Evolutionary conservation across 1,284 basidiomycete species (phyloP).

Genomic region (Leccinum pallidistipes): DNA sequence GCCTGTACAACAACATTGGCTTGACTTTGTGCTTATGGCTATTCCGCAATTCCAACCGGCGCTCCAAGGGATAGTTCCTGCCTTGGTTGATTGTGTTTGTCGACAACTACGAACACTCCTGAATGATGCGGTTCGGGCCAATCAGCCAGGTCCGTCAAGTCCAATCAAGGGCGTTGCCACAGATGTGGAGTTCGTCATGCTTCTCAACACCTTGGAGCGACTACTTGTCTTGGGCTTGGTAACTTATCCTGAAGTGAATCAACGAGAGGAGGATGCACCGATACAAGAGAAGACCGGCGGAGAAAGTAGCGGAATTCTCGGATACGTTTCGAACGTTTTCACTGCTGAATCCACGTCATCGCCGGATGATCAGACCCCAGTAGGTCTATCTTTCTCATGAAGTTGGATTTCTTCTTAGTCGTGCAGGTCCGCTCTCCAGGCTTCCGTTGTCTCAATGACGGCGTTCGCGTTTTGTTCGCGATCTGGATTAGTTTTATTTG

Average conservation of each 20-base stretch:
- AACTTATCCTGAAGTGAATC: slow-evolving; percentile 47
- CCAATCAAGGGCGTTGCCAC: slow-evolving; percentile 50
- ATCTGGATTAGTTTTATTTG: slow-evolving; percentile 67
- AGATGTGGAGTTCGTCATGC: slow-evolving; percentile 83
- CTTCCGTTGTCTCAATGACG: slow-evolving; percentile 70
- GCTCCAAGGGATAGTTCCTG: slow-evolving; percentile 66
- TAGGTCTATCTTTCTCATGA: slow-evolving; percentile 34
- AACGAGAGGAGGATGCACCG: slow-evolving; percentile 57
- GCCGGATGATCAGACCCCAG: slow-evolving; percentile 57
- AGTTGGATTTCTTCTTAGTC: slow-evolving; percentile 8
- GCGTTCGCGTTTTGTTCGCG: slow-evolving; percentile 65
- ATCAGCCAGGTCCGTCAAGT: slow-evolving; percentile 42
- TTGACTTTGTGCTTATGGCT: slow-evolving; percentile 94
- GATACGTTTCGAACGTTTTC: slow-evolving; percentile 81
- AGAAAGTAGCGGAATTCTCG: slow-evolving; percentile 69
- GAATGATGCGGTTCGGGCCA: slow-evolving; percentile 52
- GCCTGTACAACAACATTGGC: slow-evolving; percentile 89
- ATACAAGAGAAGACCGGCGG: slow-evolving; percentile 50
- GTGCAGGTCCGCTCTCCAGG: slow-evolving; percentile 65
- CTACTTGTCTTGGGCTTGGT: slow-evolving; percentile 68
- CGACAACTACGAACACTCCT: slow-evolving; percentile 67
- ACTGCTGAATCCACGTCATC: slow-evolving; percentile 53
- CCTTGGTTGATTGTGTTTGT: slow-evolving; percentile 82
- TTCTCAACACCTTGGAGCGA: slow-evolving; percentile 82
- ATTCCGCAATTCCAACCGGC: slow-evolving; percentile 79